Base-by-base conservation (phyloP, 2,329 filamentous ascomycete genomes). In the Ophiosphaerella narmari region DNA sequence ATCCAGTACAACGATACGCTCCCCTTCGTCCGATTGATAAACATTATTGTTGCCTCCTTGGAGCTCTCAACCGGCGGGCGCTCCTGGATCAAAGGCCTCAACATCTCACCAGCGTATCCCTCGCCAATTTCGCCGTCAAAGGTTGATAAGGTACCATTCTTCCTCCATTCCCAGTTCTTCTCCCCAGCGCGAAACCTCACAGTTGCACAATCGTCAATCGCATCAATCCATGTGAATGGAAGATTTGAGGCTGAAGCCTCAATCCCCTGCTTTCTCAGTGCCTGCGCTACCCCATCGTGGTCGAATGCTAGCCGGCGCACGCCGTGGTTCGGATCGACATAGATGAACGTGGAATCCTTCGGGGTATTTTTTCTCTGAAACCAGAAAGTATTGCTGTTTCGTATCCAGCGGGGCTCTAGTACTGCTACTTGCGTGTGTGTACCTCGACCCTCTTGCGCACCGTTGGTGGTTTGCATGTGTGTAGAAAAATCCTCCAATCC, bases 151-250 rank as follows among this genome's bases (percentile, higher is more conserved):
- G 36, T 37, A 14, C 48, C 50, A 21, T 49, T 34, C 14, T 48
- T 39, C 9, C 29, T 41, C 40, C 50, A 62, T 33, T 60, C 43
- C 59, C 57, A 60, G 14, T 44, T 55, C 13, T 49, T 48, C n/a
- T 50, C 50, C 41, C 51, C 57, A 11, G 46, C 46, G 13, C 47
- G 43, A 41, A 62, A 62, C 31, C 41, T 52, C n/a, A 62, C 52
- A 49, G 35, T 43, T 32, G 32, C 24, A 34, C 39, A 34, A 43
- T 57, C 39, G 5, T 43, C 37, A 4, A 38, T 32, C 5, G 37
- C 24, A 42, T 51, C 44, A 35, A 62, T 62, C 47, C 38, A 59
- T 1, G 21, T 39, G 37, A 62, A 62, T 7, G 55, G 59, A 23
- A 60, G 48, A 6, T 46, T 42, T 40, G 43, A 32, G 45, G 49